Evolutionary conservation across 1,284 basidiomycete genomes (phyloP).

Genomic region (Cutaneotrichosporon cyanovorans): DNA sequence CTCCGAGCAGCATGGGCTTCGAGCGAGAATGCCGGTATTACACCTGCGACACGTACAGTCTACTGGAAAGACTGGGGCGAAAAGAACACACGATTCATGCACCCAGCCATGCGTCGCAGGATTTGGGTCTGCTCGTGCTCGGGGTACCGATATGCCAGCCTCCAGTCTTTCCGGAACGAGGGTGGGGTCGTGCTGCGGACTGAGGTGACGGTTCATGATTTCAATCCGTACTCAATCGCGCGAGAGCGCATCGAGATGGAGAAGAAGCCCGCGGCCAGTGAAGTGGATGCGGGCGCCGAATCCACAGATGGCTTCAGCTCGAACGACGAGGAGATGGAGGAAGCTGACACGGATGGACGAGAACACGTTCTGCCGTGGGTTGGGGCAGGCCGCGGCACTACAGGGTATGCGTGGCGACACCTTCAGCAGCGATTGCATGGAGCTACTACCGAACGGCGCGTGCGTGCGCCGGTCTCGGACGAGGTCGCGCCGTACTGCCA

Average conservation of each 20-base stretch:
- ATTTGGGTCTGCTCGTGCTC: conserved; percentile 44
- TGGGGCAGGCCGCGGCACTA: too few species aligned
- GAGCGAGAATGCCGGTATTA: conserved; percentile 18
- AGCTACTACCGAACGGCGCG: too few species aligned
- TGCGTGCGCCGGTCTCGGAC: neutral
- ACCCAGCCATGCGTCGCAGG: conserved; percentile 21
- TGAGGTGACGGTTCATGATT: conserved; percentile 27
- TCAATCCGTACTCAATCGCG: conserved; percentile 28
- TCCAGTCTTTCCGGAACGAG: conserved; percentile 2
- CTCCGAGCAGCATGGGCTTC: conserved; percentile 35
- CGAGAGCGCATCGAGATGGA: neutral
- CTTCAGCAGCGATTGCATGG: too few species aligned
- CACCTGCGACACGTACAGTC: neutral
- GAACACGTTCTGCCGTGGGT: too few species aligned
- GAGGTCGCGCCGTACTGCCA: neutral
- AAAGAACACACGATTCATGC: conserved; percentile 27
- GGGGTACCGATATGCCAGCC: conserved; percentile 39
- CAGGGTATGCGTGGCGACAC: too few species aligned
- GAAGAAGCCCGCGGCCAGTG: too few species aligned
- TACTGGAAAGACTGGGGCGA: conserved; percentile 41
- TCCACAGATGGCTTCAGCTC: too few species aligned
- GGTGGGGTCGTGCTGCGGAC: neutral
- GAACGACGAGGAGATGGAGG: too few species aligned
- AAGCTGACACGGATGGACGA: too few species aligned
- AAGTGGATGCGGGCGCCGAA: too few species aligned